Base-by-base conservation (phyloP, 1,284 basidiomycete species). In the Cerrena zonata region DNA sequence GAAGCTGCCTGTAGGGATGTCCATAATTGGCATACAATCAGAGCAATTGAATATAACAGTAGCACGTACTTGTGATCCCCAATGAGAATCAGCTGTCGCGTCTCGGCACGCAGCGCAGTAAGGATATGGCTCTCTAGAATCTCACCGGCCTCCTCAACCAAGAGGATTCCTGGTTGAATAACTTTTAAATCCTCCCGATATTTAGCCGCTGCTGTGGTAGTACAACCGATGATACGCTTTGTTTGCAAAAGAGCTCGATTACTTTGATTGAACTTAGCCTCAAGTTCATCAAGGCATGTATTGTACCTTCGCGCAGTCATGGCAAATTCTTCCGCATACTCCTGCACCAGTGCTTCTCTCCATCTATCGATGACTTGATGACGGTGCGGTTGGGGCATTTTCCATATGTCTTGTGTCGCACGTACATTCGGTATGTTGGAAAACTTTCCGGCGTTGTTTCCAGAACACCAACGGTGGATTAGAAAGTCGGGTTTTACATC, bases 141-240 rank as follows among this genome's bases (percentile, higher is more conserved):
- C 58, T 86, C 84, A 11, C 84, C 84, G 0, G 83, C 83, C 61
- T 86, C 84, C 61, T 86, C 84, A 0, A 86, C 79, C 1, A 86
- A 66, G 1, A 86, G 60, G 0, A 85, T 71, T 12, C 73, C 69
- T 0, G 79, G 78, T 2, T 61, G 58, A 2, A 73, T 77, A 0
- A 64, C 69, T 5, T 69, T 69, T 22, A 85, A 72, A 30, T 67
- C 66, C 5, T 70, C 65, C 0, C 67, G 65, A 53, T 79, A 82
- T 58, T 77, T 85, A 1, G 84, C 82, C 0, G 84, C 84, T 1
- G 72, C 83, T 0, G 82, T 85, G 0, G 83, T 84, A 0, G 82
- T 86, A 53, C 82, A 84, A 0, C 74, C 83, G 12, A 85, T 78
- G 47, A 85, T 78, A n/a, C 76, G 69, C 62, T 80, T 82, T 37